phyloP scores from a whole-genome alignment of 768 basidiomycete genomes.

The Tephrocybe sp. region DNA sequence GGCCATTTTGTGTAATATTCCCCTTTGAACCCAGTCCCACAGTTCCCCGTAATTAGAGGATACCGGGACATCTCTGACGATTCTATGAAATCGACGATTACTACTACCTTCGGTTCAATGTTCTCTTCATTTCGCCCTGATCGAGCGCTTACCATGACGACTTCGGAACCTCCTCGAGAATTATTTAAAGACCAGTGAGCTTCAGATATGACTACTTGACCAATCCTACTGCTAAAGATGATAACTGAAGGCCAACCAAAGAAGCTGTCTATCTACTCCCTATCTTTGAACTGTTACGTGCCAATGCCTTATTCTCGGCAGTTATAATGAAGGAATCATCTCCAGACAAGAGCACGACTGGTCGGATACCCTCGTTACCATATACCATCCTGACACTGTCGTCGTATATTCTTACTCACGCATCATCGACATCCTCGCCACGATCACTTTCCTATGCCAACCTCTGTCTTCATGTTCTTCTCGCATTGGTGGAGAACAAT shows the following conservation, averaged over 20 bases:
- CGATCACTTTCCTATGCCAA: slow-evolving; percentile 64
- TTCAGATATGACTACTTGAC: neutral
- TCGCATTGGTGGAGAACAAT: slow-evolving; percentile 50
- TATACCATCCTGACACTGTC: slow-evolving; percentile 55
- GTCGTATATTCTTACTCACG: slow-evolving; percentile 69
- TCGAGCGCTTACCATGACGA: slow-evolving; percentile 46
- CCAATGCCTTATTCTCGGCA: slow-evolving; percentile 49
- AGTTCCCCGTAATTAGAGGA: too few species aligned
- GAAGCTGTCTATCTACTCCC: slow-evolving; percentile 58
- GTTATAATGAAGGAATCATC: slow-evolving; percentile 40
- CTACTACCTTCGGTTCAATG: slow-evolving; percentile 51
- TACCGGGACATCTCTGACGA: slow-evolving; percentile 61
- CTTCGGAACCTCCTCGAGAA: slow-evolving; percentile 48
- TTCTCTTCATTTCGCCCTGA: slow-evolving; percentile 54
- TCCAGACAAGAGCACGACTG: slow-evolving; percentile 21
- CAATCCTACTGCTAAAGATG: slow-evolving; percentile 1
- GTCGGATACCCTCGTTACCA: slow-evolving; percentile 32
- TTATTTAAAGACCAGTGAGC: slow-evolving; percentile 57
- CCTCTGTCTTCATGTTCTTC: slow-evolving; percentile 52
- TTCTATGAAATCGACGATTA: slow-evolving; percentile 44
- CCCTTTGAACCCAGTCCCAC: too few species aligned
- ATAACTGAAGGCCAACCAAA: slow-evolving; percentile 56
- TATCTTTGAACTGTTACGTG: slow-evolving; percentile 57
- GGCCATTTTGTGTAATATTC: slow-evolving; percentile 11
- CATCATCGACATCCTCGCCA: slow-evolving; percentile 56